Conservation (phyloP, 305 asterid species). For the Solanum hybrid region DNA sequence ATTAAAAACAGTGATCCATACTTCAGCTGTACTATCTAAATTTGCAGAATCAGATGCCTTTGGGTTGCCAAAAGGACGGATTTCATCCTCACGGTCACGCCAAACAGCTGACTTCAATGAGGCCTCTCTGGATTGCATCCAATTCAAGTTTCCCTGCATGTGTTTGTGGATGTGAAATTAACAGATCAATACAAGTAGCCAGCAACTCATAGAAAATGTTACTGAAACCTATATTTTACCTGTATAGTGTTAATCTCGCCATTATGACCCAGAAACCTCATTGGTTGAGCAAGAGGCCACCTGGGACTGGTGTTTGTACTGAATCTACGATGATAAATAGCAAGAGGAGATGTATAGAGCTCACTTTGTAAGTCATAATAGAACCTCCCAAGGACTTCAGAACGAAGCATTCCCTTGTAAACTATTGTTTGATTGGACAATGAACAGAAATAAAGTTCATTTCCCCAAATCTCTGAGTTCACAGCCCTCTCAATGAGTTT, state of each 20-base stretch:
- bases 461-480: constrained; percentile 72
- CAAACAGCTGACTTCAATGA: constrained; percentile 90
- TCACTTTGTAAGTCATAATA: constrained; percentile 76
- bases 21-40: constrained; percentile 97
- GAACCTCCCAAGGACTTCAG: constrained; percentile 87
- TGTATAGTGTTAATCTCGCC: constrained; percentile 99
- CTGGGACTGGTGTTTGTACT: constrained; percentile 98
- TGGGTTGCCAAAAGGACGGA: constrained; percentile 94
- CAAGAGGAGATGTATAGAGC: constrained; percentile 75
- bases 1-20: constrained; percentile 18
- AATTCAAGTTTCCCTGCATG: constrained; percentile 91
- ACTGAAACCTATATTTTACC: constrained; percentile 33
- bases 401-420: constrained; percentile 98
- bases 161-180: constrained; percentile 16
- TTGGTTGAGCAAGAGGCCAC: constrained; percentile 99
- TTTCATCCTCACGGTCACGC: constrained; percentile 95
- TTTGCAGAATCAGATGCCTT: constrained; percentile 98
- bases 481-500: constrained; percentile 79
- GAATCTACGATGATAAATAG: constrained; percentile 95
- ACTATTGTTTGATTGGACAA: constrained; percentile 93
- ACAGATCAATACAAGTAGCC: not conserved
- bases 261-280: constrained; percentile 99
- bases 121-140: constrained; percentile 99
- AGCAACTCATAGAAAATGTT: constrained; percentile 3
- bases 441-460: constrained; percentile 88